phyloP scores from a whole-genome alignment of 2,329 filamentous ascomycete species.

The Aspergillus hortae region DNA sequence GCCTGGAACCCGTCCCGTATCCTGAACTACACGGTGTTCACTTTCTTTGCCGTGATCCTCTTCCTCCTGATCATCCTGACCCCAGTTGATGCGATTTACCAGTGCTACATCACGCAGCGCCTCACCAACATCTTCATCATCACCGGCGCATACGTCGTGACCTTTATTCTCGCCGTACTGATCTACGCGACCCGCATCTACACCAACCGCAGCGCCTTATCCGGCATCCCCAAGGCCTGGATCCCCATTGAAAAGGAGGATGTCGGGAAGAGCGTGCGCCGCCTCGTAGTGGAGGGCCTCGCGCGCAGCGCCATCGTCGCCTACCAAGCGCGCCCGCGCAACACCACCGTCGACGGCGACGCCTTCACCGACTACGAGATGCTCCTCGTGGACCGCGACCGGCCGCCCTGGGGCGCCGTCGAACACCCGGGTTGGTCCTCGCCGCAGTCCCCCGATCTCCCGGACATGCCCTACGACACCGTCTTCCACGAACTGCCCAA shows the following conservation, averaged over 20 bases:
- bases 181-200: conserved; percentile 84
- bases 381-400: conserved; percentile 34
- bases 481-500: conserved; percentile 83
- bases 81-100: conserved; percentile 75
- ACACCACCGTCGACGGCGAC: conserved; percentile 43
- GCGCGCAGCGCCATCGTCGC: conserved; percentile 76
- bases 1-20: conserved; percentile 62
- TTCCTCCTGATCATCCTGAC: conserved; percentile 72
- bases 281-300: conserved; percentile 70
- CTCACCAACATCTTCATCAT: conserved; percentile 82
- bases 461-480: conserved; percentile 76
- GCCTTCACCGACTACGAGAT: conserved; percentile 26
- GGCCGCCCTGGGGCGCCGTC: conserved; percentile 74
- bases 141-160: conserved; percentile 69
- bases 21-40: conserved; percentile 76
- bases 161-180: conserved; percentile 65
- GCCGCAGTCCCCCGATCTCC: conserved; percentile 68
- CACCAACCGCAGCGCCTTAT: conserved; percentile 74
- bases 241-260: conserved; percentile 84
- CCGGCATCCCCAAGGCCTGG: conserved; percentile 80
- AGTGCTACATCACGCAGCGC: conserved; percentile 64
- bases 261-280: conserved; percentile 68
- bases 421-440: conserved; percentile 87
- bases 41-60: conserved; percentile 69
- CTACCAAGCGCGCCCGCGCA: conserved; percentile 69